A percentile compares a stretch with the other conserved stretches of the same genome.
Conservation (phyloP, 345 rosid genomes). For the Physaria fendleri region DNA sequence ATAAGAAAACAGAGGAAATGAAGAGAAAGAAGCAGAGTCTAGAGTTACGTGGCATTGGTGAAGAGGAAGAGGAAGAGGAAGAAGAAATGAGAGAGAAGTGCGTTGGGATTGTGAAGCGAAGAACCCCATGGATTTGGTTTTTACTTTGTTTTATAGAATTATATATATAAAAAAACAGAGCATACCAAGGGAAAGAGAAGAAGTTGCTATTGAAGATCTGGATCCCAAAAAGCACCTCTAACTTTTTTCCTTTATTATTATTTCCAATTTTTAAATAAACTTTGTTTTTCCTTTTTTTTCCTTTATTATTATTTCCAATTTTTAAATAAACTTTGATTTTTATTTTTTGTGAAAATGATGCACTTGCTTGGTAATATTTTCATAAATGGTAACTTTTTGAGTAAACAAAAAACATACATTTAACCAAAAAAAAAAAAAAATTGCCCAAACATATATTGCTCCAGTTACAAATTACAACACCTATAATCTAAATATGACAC, state of each 20-base stretch:
- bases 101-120: conserved; percentile 63
- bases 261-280: background rate
- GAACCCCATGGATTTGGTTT: conserved; percentile 61
- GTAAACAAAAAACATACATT: background rate
- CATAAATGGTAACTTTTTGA: background rate
- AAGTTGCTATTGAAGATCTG: conserved; percentile 48
- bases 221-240: conserved; percentile 50
- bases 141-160: conserved; percentile 60
- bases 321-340: background rate
- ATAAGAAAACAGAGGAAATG: conserved; percentile 35
- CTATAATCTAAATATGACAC: background rate
- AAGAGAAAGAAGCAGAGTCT: conserved; percentile 43
- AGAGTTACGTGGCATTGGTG: conserved; percentile 56
- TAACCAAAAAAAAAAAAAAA: too few species aligned
- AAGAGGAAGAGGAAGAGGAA: conserved; percentile 25
- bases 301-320: conserved; percentile 11
- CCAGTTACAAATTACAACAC: background rate
- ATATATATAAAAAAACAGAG: conserved; percentile 23
- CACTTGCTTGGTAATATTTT: background rate
- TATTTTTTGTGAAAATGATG: background rate
- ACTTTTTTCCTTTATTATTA: conserved; percentile 17
- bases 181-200: conserved; percentile 5
- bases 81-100: conserved; percentile 31
- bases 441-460: too few species aligned
- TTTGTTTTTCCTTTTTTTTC: background rate